Percentiles rank a stretch among this genome's conserved stretches.
phyloP scores from a whole-genome alignment of 371 early-diverging fungal species.

The Zopfochytrium polystomum region DNA sequence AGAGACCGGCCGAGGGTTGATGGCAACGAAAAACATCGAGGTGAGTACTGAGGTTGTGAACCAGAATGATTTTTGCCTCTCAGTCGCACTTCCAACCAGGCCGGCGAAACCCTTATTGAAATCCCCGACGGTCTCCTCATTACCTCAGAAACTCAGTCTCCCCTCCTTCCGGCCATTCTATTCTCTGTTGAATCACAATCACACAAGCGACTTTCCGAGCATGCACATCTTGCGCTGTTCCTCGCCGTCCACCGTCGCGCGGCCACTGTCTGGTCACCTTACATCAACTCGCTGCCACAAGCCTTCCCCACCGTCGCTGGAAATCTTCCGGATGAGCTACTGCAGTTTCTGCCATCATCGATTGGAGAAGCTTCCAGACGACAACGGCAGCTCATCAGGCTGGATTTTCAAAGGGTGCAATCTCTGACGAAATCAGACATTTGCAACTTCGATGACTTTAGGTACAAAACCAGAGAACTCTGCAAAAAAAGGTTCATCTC shows the following conservation, averaged over 20 bases:
- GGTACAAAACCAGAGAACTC: neutral
- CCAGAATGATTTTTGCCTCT: no score
- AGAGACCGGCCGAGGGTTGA: constrained; percentile 23
- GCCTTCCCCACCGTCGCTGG: constrained; percentile 15
- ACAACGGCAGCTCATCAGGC: neutral
- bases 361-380: neutral
- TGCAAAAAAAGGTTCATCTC: neutral
- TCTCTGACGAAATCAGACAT: neutral
- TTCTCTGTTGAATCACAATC: no score
- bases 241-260: neutral
- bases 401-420: neutral
- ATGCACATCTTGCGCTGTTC: constrained; percentile 20
- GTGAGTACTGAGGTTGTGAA: no score
- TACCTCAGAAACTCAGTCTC: no score
- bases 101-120: no score
- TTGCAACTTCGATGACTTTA: neutral
- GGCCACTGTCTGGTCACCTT: constrained; percentile 9
- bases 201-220: no score
- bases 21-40: no score
- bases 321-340: constrained; percentile 9
- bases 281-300: constrained; percentile 11
- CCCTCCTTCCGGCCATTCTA: no score
- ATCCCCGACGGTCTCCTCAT: no score
- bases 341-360: neutral
- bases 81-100: no score